Base-by-base conservation (phyloP, 768 basidiomycete genomes). In the Russula lepida region DNA sequence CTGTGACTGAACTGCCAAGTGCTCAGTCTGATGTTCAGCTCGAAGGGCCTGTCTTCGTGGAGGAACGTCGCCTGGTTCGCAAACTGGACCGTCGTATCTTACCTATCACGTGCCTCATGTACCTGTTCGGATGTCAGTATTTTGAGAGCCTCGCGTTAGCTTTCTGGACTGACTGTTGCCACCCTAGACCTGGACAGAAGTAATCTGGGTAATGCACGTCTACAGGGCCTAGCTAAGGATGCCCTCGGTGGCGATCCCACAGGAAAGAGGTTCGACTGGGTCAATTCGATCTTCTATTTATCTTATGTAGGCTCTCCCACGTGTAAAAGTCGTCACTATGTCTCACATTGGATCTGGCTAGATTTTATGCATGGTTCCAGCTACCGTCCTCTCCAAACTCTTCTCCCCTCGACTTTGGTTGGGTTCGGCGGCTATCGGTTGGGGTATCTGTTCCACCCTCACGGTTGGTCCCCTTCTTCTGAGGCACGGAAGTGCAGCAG, bases 171-270 rank as follows among this genome's bases (percentile, higher is more conserved):
- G 1, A 57, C 41, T 4, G 3, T 4, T 13, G 19, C 39, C 6
- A 50, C 21, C 48, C 44, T 58, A 70, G 77, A 84, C 69, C 76
- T 92, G 53, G 89, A 92, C 70, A 81, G 90, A 56, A 84, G 85
- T 0, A 90, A 90, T 69, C 69, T 90, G 44, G 89, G 89, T 17
- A 91, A 92, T 69, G 89, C 89, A 50, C 80, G 88, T 54, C 74
- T 90, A 41, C 86, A 86, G 72, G 84, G 86, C 12, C 72, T 92
- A 13, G 79, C 84, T 3, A 69, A 81, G 41, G 86, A 90, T 62
- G 73, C 68, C 13, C 80, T 91, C 13, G 78, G 78, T 13, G 87
- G 88, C 7, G 89, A 90, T 67, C 79, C 79, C 9, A 84, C 82
- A 0, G 88, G 89, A 1, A 64, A 77, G 25, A 74, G 83, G n/a